These are phyloP conservation scores for Komagataella ulmi DNA, from an alignment of 805 yeast genomes.

Conservation along the genomic window DNA sequence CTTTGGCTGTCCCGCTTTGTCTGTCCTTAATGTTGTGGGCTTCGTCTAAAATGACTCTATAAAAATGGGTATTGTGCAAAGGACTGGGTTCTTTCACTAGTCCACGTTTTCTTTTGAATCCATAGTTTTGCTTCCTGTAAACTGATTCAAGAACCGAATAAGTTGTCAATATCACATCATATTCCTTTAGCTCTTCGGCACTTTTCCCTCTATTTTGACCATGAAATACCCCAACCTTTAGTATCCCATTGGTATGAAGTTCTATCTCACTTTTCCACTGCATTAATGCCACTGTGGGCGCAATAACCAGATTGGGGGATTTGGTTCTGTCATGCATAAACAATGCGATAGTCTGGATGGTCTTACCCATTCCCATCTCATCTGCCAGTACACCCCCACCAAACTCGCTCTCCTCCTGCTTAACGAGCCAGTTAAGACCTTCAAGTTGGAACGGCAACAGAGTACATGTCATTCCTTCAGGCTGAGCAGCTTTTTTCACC, in stretches of 20 bases:
- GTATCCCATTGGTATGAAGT: constrained; percentile 59
- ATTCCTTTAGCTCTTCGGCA: constrained; percentile 39
- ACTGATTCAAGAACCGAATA: constrained; percentile 87
- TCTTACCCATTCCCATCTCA: constrained; percentile 99
- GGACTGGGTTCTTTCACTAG: constrained; percentile 63
- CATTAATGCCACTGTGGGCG: constrained; percentile 97
- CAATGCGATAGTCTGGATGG: constrained; percentile 88
- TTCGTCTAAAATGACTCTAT: constrained; percentile 85
- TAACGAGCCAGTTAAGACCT: constrained; percentile 79
- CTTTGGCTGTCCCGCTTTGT: constrained; percentile 84
- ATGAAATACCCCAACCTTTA: constrained; percentile 66
- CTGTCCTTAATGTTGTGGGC: constrained; percentile 97
- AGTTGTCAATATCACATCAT: constrained; percentile 81
- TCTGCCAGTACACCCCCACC: constrained; percentile 92
- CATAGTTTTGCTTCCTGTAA: constrained; percentile 69
- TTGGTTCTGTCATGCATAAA: constrained; percentile 56
- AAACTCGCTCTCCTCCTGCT: constrained; percentile 70
- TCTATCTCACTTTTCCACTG: constrained; percentile 95
- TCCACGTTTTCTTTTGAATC: constrained; percentile 64
- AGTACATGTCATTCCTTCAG: constrained; percentile 59
- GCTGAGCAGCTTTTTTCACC: constrained; percentile 56
- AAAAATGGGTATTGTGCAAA: constrained; percentile 62
- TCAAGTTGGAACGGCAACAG: constrained; percentile 87
- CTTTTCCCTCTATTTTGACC: constrained; percentile 67
- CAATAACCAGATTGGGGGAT: constrained; percentile 78